These are phyloP conservation scores for Trametes maxima DNA, from an alignment of 768 basidiomycete species.

Conservation along the genomic window DNA sequence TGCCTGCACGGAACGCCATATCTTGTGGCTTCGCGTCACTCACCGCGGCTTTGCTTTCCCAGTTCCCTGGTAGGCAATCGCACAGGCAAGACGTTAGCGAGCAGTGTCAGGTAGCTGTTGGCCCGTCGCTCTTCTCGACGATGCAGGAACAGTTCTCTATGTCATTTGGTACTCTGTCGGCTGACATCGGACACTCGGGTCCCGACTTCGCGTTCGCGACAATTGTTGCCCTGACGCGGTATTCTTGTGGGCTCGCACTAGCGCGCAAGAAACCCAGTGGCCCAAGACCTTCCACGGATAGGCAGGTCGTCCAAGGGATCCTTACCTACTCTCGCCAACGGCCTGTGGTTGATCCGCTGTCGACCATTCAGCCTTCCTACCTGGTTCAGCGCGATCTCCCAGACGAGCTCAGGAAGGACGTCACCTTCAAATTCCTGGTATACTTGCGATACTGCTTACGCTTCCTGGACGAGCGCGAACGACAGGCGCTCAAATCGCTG, in stretches of 20 bases:
- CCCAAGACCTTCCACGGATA: constrained; percentile 36
- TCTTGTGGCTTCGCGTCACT: constrained; percentile 3
- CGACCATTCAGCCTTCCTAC: constrained; percentile 82
- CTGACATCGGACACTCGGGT: constrained; percentile 35
- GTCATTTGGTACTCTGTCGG: constrained; percentile 27
- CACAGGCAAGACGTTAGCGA: constrained; percentile 7
- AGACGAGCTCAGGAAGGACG: constrained; percentile 64
- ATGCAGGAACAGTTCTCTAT: constrained; percentile 19
- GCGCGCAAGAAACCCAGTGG: constrained; percentile 23
- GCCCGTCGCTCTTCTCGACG: constrained; percentile 9
- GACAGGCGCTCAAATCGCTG: constrained; percentile 24
- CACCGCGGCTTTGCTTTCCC: constrained; percentile 1
- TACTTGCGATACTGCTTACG: constrained; percentile 73
- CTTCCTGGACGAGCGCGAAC: constrained; percentile 38
- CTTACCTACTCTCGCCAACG: constrained; percentile 52
- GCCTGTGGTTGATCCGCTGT: constrained; percentile 70
- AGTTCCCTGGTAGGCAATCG: background rate
- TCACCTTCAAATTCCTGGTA: constrained; percentile 75
- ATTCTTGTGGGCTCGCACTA: background rate
- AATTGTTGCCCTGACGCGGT: background rate
- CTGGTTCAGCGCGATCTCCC: constrained; percentile 77
- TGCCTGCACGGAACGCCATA: background rate
- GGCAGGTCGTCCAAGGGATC: constrained; percentile 48
- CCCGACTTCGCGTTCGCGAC: constrained; percentile 32
- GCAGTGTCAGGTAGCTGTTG: constrained; percentile 22